Evolutionary conservation across 805 yeast genomes (phyloP).

Genomic region (Candida ascalaphidarum): DNA sequence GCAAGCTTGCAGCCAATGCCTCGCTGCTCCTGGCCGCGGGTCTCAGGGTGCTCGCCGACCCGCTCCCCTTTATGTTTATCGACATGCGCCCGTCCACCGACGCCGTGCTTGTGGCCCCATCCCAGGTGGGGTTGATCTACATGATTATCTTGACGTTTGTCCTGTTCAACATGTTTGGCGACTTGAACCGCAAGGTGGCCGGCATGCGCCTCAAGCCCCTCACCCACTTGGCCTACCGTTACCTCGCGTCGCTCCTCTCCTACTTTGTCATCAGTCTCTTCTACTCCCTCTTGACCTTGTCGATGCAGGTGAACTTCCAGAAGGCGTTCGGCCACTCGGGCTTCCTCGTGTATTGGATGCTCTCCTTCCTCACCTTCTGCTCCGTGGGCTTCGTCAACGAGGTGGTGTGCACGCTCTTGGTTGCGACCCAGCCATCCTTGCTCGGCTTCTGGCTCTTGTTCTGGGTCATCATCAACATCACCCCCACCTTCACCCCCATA

Average conservation of each 20-base stretch:
- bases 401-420: constrained; percentile 44
- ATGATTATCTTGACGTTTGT: constrained; percentile 66
- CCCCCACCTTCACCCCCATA: constrained; percentile 62
- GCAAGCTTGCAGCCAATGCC: constrained; percentile 1
- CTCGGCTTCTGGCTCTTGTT: constrained; percentile 65
- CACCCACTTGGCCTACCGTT: constrained; percentile 46
- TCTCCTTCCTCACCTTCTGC: constrained; percentile 57
- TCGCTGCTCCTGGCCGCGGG: too few relatives aligned
- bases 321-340: constrained; percentile 58
- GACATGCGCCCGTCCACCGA: constrained; percentile 47
- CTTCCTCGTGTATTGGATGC: constrained; percentile 68
- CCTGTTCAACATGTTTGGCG: constrained; percentile 53
- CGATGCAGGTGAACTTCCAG: constrained; percentile 57
- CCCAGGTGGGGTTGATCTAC: constrained; percentile 70
- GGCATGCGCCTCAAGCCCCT: constrained; percentile 29
- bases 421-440: constrained; percentile 51
- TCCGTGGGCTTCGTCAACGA: constrained; percentile 76
- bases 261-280: constrained; percentile 52
- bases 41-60: constrained; percentile 19
- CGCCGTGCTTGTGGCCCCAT: constrained; percentile 51
- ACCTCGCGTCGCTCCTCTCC: constrained; percentile 39
- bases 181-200: constrained; percentile 43
- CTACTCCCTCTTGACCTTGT: constrained; percentile 53
- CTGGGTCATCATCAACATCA: constrained; percentile 61
- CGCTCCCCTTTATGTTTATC: constrained; percentile 21